Evolutionary conservation across 352 stramenopile genomes (phyloP), one percentile per base, ranked within the genome.

Genomic region (Globisporangium ultimum): DNA sequence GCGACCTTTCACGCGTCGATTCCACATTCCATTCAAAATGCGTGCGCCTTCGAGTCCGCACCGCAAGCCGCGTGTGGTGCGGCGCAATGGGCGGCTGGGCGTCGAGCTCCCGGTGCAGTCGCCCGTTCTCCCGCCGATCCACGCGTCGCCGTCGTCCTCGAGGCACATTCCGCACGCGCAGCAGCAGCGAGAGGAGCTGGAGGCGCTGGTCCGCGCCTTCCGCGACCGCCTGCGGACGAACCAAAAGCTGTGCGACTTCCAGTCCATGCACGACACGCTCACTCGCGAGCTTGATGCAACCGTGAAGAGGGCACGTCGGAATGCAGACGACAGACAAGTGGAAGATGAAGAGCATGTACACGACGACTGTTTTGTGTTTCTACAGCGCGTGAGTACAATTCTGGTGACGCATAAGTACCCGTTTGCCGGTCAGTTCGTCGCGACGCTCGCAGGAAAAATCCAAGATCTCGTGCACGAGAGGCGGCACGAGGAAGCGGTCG

Each of bases 401-500:
- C 56, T 68, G 10, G 62, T 54, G 10, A 10, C 28, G 8, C 3
- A 48, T 3, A 50, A 57, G 28, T 60, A 47, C 1, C 63, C 63
- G 13, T 49, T 68, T 28, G 60, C 64, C 0, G 51, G 50, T n/a
- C 63, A 68, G 46, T 71, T 74, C n/a, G 49, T 71, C 21, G 42
- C 22, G 17, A 40, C 48, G 5, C 48, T 74, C 3, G n/a, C 52
- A 6, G 13, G 40, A 12, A 42, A 58, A 21, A 60, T 70, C 5
- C 45, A 55, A 36, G 51, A 49, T 2, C 34, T 69, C 2, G 55
- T 74, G 47, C 63, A 65, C n/a, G 34, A 49, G 3, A 71, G 64
- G 43, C 21, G 71, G 8, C 63, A 51, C 15, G 15, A 57, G 11
- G 67, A 74, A 36, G 57, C 61, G 3, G 4, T 43, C 28, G 49